Evolutionary conservation across 805 yeast species (phyloP).

Genomic region (Metschnikowia peoriensis): DNA sequence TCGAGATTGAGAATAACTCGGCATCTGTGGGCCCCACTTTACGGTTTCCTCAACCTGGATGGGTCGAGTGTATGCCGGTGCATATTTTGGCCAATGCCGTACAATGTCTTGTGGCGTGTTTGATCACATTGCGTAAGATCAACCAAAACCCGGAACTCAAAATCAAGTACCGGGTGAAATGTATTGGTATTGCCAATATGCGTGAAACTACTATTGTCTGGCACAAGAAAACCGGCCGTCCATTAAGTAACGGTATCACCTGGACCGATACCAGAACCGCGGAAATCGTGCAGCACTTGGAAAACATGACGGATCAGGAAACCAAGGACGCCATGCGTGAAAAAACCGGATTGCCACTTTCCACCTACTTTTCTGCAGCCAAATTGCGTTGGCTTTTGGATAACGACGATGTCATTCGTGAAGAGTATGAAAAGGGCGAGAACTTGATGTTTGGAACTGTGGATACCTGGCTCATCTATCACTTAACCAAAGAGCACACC

Average conservation of each 20-base stretch:
- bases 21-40: conserved; percentile 64
- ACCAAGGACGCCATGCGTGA: conserved; percentile 56
- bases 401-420: conserved; percentile 63
- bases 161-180: conserved; percentile 59
- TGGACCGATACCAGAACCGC: conserved; percentile 95
- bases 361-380: conserved; percentile 89
- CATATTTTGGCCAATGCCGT: conserved; percentile 78
- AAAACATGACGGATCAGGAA: conserved; percentile 50
- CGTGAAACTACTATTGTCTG: conserved; percentile 91
- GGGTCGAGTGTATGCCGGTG: conserved; percentile 93
- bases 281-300: conserved; percentile 62
- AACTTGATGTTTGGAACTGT: conserved; percentile 88
- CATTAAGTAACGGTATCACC: conserved; percentile 84
- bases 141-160: conserved; percentile 51
- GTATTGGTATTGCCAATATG: conserved; percentile 92
- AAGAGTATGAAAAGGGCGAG: conserved; percentile 70
- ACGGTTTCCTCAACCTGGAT: conserved; percentile 76
- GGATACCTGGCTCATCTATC: conserved; percentile 90
- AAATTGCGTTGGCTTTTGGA: conserved; percentile 88
- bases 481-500: conserved; percentile 66
- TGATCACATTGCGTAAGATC: conserved; percentile 53
- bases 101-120: conserved; percentile 71
- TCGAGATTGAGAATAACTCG: conserved; percentile 61
- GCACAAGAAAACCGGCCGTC: conserved; percentile 79
- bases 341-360: conserved; percentile 81